Conservation (phyloP, 2,329 filamentous ascomycete genomes). For the Penicillium vulpinum region DNA sequence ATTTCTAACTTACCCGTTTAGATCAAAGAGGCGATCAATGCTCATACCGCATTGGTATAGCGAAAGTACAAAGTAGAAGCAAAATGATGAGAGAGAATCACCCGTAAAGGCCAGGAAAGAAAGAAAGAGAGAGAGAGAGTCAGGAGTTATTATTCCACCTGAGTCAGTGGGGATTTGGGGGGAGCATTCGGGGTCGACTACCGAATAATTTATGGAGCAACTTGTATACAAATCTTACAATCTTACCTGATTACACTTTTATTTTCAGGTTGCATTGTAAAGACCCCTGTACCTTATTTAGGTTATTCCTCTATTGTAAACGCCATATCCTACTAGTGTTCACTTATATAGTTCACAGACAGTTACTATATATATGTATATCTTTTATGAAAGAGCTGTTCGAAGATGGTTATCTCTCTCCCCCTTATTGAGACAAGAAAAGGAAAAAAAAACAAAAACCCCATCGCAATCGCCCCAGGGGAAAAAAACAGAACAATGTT, state of each 20-base stretch:
- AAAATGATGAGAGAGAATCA: neutral
- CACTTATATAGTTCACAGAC: neutral
- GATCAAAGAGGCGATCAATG: slow-evolving; percentile 8
- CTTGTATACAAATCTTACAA: slow-evolving; percentile 4
- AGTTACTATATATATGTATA: neutral
- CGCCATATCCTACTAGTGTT: neutral
- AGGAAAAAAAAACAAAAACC: neutral
- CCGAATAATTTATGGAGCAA: slow-evolving; percentile 12
- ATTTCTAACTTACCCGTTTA: slow-evolving; percentile 17
- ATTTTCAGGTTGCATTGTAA: neutral
- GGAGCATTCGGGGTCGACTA: slow-evolving; percentile 15
- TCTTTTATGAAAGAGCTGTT: neutral
- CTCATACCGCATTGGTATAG: slow-evolving; percentile 1
- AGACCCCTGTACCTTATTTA: slow-evolving; percentile 3
- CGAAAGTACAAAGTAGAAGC: neutral
- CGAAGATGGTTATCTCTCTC: neutral
- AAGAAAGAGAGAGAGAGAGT: slow-evolving; percentile 2
- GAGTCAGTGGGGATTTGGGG: slow-evolving; percentile 7
- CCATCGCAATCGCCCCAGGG: neutral
- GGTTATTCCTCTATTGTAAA: neutral
- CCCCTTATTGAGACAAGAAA: neutral
- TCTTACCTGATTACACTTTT: neutral
- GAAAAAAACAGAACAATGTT: slow-evolving; percentile 5
- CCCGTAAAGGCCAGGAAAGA: neutral
- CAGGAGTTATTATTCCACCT: slow-evolving; percentile 12